These are phyloP conservation scores for Xylaria sp. DNA, from an alignment of 2,329 filamentous ascomycete genomes.

Conservation along the genomic window DNA sequence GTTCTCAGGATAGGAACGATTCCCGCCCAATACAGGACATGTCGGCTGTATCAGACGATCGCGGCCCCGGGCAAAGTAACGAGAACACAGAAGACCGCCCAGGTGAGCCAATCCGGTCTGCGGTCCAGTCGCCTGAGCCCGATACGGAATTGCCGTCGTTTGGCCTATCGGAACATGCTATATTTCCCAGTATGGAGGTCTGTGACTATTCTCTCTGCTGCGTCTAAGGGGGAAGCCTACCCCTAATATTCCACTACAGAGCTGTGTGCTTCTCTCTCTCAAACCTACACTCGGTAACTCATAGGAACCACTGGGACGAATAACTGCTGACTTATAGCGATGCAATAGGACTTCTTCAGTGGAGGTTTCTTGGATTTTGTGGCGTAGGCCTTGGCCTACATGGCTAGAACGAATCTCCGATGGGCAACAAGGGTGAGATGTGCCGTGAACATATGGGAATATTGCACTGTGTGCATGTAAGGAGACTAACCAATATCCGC, in stretches of 20 bases:
- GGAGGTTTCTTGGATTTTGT: constrained; percentile 38
- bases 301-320: background rate
- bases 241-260: too few relatives aligned
- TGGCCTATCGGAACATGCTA: constrained; percentile 28
- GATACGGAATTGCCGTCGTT: constrained; percentile 21
- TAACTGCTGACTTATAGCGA: constrained; percentile 4
- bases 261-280: background rate
- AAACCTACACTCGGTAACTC: background rate
- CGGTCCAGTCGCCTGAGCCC: constrained; percentile 12
- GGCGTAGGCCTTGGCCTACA: constrained; percentile 11
- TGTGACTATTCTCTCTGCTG: background rate
- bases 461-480: too few relatives aligned
- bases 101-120: constrained; percentile 13
- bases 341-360: constrained; percentile 35
- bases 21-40: background rate
- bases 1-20: constrained; percentile 1
- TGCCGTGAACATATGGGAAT: background rate
- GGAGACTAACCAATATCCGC: too few relatives aligned
- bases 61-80: background rate
- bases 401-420: background rate
- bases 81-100: constrained; percentile 3
- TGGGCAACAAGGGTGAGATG: background rate
- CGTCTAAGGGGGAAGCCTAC: too few relatives aligned
- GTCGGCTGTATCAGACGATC: background rate
- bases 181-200: constrained; percentile 38